A percentile compares a stretch with the other conserved stretches of the same genome.
These are phyloP conservation scores for Dujonia santamariae DNA, from an alignment of 1,139 yeast species.

Conservation along the genomic window DNA sequence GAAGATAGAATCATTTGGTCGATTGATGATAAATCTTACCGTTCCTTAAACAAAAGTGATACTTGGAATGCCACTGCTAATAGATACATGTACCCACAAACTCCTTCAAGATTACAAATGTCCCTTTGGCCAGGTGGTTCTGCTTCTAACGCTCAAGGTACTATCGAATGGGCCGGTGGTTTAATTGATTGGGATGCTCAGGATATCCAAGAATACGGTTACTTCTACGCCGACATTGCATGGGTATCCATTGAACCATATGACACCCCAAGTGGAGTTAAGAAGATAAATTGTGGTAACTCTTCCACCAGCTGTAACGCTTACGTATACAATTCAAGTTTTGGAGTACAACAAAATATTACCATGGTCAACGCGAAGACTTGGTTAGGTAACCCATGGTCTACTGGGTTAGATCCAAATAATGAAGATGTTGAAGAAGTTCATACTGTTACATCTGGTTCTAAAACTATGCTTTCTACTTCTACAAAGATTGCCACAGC, in stretches of 20 bases:
- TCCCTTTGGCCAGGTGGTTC: slow-evolving; percentile 95
- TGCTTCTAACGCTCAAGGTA: slow-evolving; percentile 62
- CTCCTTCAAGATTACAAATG: slow-evolving; percentile 82
- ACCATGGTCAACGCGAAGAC: slow-evolving; percentile 60
- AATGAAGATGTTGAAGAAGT: slow-evolving; percentile 19
- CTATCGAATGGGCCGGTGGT: slow-evolving; percentile 95
- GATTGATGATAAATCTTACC: slow-evolving; percentile 65
- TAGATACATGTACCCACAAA: slow-evolving; percentile 74
- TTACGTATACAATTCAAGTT: slow-evolving; percentile 53
- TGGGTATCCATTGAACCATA: slow-evolving; percentile 63
- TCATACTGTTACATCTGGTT: slow-evolving; percentile 6
- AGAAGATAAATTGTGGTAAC: slow-evolving; percentile 20
- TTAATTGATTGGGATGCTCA: slow-evolving; percentile 73
- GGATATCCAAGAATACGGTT: slow-evolving; percentile 73
- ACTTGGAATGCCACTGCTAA: slow-evolving; percentile 68
- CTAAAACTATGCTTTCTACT: slow-evolving; percentile 1
- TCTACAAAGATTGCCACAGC: slow-evolving; percentile 5
- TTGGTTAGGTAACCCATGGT: slow-evolving; percentile 55
- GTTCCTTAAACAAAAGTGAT: slow-evolving; percentile 62
- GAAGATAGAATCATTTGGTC: slow-evolving; percentile 72
- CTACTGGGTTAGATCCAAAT: slow-evolving; percentile 64
- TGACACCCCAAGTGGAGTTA: slow-evolving; percentile 56
- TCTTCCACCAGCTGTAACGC: slow-evolving; percentile 46
- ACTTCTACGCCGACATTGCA: slow-evolving; percentile 66
- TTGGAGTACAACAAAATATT: slow-evolving; percentile 44